Percentiles rank a stretch among this genome's conserved stretches.
Conservation (phyloP, 768 basidiomycete genomes). For the Chiua virens region DNA sequence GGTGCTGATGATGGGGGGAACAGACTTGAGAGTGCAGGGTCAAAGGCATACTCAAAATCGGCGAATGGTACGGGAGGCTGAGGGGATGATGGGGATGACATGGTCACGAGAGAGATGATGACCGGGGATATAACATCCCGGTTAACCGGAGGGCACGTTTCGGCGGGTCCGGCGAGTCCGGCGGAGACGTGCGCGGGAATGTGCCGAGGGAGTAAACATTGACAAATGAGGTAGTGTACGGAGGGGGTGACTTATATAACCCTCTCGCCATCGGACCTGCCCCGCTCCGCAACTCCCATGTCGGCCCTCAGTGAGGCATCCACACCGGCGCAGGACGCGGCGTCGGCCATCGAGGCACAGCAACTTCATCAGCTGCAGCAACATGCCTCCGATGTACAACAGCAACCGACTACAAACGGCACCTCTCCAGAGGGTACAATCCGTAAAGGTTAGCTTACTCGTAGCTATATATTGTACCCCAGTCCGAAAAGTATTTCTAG, state of each 20-base stretch:
- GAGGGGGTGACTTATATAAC: constrained; percentile 29
- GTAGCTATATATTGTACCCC: constrained; percentile 8
- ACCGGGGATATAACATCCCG: constrained; percentile 19
- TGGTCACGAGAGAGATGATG: constrained; percentile 13
- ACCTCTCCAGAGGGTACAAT: constrained; percentile 32
- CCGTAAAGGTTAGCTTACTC: constrained; percentile 59
- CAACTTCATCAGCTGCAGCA: constrained; percentile 45
- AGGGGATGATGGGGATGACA: constrained; percentile 26
- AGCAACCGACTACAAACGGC: constrained; percentile 33
- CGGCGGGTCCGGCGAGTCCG: constrained; percentile 6
- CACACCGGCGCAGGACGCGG: constrained; percentile 67
- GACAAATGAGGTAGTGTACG: constrained; percentile 31
- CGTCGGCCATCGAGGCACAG: constrained; percentile 58
- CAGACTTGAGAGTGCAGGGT: constrained; percentile 55
- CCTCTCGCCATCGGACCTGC: constrained; percentile 27
- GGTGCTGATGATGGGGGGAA: constrained; percentile 61
- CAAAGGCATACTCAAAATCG: constrained; percentile 74
- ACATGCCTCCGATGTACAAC: constrained; percentile 36
- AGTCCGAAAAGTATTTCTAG: constrained; percentile 36
- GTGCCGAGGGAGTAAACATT: constrained; percentile 25
- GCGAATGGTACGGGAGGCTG: constrained; percentile 60
- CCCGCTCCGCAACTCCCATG: constrained; percentile 55
- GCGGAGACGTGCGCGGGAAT: constrained; percentile 9
- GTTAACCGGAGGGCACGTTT: constrained; percentile 18
- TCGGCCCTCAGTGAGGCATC: constrained; percentile 73